phyloP scores from a whole-genome alignment of 192 early-diverging fungal genomes.

The Coemansia sp. region DNA sequence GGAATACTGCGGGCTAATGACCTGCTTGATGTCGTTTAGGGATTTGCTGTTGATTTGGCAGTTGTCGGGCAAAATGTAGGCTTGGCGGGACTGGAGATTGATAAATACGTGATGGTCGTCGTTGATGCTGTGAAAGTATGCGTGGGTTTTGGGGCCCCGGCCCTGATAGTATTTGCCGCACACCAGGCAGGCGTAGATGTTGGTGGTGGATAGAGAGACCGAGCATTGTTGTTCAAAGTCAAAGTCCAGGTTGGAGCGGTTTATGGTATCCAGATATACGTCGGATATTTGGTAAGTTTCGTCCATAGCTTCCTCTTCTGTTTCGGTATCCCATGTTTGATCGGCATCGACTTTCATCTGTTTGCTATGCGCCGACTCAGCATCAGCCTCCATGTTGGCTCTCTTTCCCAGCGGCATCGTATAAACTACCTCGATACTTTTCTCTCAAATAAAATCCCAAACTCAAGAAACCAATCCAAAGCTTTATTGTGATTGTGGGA shows the following conservation, averaged over 20 bases:
- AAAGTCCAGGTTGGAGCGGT: slow-evolving; percentile 88
- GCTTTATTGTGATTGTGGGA: no score
- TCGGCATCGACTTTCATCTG: neutral
- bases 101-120: slow-evolving; percentile 96
- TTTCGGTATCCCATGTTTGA: neutral
- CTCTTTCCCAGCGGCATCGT: neutral
- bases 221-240: slow-evolving; percentile 98
- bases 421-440: no score
- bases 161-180: slow-evolving; percentile 97
- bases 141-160: slow-evolving; percentile 84
- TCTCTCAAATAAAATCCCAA: no score
- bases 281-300: slow-evolving; percentile 20
- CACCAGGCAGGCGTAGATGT: slow-evolving; percentile 94
- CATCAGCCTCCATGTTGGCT: neutral
- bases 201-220: slow-evolving; percentile 87
- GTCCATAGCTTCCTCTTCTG: neutral
- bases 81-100: slow-evolving; percentile 78
- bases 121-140: slow-evolving; percentile 94
- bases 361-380: neutral
- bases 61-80: slow-evolving; percentile 89
- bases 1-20: slow-evolving; percentile 78
- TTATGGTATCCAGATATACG: slow-evolving; percentile 81
- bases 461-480: no score
- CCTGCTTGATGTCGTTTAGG: slow-evolving; percentile 89
- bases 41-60: slow-evolving; percentile 87